Evolutionary conservation across 768 basidiomycete genomes (phyloP).

Genomic region (Asterophora parasitica): DNA sequence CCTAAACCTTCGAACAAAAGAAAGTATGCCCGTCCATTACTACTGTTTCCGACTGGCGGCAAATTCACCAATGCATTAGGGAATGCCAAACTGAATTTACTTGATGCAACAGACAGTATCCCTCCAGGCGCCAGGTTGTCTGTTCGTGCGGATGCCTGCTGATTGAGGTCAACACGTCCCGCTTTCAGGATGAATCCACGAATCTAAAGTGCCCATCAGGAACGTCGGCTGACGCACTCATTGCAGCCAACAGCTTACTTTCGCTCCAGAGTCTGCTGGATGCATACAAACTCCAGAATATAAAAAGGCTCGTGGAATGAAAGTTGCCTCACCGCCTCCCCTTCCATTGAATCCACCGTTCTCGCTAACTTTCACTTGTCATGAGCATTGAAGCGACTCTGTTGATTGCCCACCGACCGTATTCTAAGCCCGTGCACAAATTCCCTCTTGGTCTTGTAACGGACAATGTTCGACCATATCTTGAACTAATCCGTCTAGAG

Average conservation of each 20-base stretch:
- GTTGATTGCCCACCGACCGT: conserved; percentile 20
- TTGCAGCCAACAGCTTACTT: background rate
- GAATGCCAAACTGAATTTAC: background rate
- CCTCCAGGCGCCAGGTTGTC: background rate
- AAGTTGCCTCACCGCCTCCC: background rate
- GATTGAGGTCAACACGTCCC: conserved; percentile 1
- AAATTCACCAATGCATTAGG: conserved; percentile 1
- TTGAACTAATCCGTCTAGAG: conserved; percentile 47
- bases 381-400: conserved; percentile 19
- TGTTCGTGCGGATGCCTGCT: conserved; percentile 3
- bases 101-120: background rate
- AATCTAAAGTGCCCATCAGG: conserved; percentile 9
- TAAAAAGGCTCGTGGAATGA: conserved; percentile 12
- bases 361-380: too few species aligned
- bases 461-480: conserved; percentile 31
- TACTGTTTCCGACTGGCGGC: background rate
- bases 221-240: conserved; percentile 7
- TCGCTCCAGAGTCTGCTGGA: background rate
- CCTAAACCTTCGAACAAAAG: background rate
- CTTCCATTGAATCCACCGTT: background rate
- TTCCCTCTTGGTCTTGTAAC: conserved; percentile 31
- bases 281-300: background rate
- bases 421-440: conserved; percentile 16
- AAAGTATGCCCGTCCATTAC: background rate
- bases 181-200: conserved; percentile 3